Percentiles rank a stretch among this genome's conserved stretches.
Evolutionary conservation across 2,329 filamentous ascomycete species (phyloP).

Genomic region (Paecilomyces formosus): DNA sequence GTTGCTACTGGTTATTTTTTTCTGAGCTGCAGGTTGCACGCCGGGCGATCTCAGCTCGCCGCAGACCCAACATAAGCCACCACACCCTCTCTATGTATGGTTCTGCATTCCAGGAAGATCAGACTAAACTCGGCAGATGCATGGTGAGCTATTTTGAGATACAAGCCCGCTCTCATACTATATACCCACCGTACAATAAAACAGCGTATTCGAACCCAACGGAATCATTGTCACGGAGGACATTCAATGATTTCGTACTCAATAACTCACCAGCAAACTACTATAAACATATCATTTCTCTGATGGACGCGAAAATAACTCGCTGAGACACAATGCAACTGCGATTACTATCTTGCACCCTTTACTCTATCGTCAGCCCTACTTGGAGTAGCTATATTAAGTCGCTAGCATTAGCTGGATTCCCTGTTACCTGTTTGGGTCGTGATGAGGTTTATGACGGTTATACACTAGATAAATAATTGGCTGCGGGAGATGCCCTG

Average conservation of each 20-base stretch:
- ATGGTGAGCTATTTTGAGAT: neutral
- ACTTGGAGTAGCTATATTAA: neutral
- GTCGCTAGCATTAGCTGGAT: neutral
- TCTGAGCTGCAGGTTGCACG: neutral
- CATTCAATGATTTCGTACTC: neutral
- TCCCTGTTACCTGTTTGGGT: neutral
- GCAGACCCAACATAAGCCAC: neutral
- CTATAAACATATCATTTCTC: neutral
- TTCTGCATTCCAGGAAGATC: neutral
- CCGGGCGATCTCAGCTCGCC: neutral
- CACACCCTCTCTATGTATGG: neutral
- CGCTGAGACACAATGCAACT: neutral
- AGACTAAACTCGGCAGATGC: neutral
- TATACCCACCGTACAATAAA: neutral
- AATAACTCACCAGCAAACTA: neutral
- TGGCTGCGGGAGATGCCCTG: neutral
- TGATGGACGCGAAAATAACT: neutral
- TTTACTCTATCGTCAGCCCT: neutral
- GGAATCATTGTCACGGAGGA: neutral
- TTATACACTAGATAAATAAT: neutral
- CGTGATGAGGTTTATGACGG: neutral
- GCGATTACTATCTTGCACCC: neutral
- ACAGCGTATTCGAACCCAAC: neutral
- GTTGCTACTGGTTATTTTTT: neutral
- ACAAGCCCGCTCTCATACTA: neutral